Base-by-base conservation (phyloP, 2,329 filamentous ascomycete species). In the Cladosporium sp. region DNA sequence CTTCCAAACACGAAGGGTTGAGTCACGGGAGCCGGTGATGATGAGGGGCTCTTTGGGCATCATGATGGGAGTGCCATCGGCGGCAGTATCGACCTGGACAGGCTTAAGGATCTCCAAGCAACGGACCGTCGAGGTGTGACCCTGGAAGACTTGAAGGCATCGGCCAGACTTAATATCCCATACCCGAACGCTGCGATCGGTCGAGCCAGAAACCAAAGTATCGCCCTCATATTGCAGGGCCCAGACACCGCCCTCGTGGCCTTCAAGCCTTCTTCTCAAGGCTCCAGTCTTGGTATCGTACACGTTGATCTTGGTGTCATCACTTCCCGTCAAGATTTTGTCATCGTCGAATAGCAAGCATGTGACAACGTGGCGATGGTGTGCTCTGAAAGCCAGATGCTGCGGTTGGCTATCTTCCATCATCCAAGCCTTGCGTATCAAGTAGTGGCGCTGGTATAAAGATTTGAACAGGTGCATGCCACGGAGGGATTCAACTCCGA, bases 181-280 rank as follows among this genome's bases (percentile, higher is more conserved):
- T 0, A 98, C 92, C n/a, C 93, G 84, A n/a, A 98, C 93, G 9
- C 93, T 95, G 43, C 93, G 81, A 70, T 98, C 93, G 0, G 93
- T 98, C 6, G 91, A 96, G 2, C 93, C 93, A 13, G 93, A 98
- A 2, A 98, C 93, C 16, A 98, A 75, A 13, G 88, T 89, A 66
- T 97, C 96, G 46, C 91, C 92, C 66, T 96, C 86, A 66, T 97
- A 98, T 68, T 97, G 91, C 49, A 98, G 74, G 31, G 93, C 93
- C 93, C 93, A 98, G 1, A 98, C 93, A 43, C 93, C 93, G 33
- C 93, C 93, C 69, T 98, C 93, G 61, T 98, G 93, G 2, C 93
- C 93, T 63, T 91, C 86, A 2, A 98, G 81, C 58, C 86, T 89
- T 64, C 84, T 89, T 44, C 87, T 82, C 34, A 95, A 73, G 58